Base-by-base conservation (phyloP, 139 green algal genomes). In the Chlamydomonas schloesseri region DNA sequence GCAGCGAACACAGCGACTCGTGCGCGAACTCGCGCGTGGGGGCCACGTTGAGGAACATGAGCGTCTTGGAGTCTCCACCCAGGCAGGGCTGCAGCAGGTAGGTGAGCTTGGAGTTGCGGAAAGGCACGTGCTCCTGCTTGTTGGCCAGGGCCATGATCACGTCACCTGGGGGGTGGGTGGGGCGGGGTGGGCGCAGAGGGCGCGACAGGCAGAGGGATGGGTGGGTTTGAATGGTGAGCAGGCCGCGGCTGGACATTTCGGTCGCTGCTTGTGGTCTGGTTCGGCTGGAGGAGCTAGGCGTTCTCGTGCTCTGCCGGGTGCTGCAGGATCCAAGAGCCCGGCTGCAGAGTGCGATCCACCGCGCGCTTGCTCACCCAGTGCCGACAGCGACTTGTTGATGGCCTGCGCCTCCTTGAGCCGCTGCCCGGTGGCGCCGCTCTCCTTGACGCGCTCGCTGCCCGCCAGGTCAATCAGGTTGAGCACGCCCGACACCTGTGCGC, bases 11-110 rank as follows among this genome's bases (percentile, higher is more conserved):
- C 73, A 98, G 88, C 2, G 92, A 96, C 89, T 99, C 97, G 29
- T 89, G 73, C 0, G 93, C 90, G 72, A 92, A 96, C 65, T 94
- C 88, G 18, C 74, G 62, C 0, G 90, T 89, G 50, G 95, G 95
- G 1, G 93, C 91, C 15, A 99, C 86, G 91, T 98, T 98, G 86
- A 98, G 95, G 93, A 98, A 98, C 97, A 99, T 99, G 46, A 99
- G 93, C 46, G 95, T 98, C 91, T 99, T 99, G 62, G 95, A 90
- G 78, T 97, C 95, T 29, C 95, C 95, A 3, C 97, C 95, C 67
- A 99, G 84, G 90, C 92, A 98, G 36, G 96, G 96, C 94, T 98
- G 94, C 83, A 96, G 86, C 71, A 98, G 91, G 89, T 95, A 94
- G 0, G 97, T 99, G 34, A 99, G 94, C 93, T 98, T 98, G 88